Evolutionary conservation across 176 grass and related monocot species (phyloP).

Genomic region (Luzula sylvatica): DNA sequence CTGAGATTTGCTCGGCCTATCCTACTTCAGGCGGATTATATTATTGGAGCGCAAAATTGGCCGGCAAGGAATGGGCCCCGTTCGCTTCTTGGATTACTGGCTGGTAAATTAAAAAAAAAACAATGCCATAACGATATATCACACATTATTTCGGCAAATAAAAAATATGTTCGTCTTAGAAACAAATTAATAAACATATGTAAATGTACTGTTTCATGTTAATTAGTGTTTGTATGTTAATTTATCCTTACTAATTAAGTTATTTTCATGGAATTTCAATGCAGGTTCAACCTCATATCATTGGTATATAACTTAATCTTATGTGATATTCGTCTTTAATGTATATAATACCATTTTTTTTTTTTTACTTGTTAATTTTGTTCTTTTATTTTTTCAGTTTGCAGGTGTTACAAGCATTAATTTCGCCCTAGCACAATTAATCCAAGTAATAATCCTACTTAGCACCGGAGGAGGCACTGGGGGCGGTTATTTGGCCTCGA

Average conservation of each 20-base stretch:
- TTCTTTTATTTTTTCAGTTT: conserved; percentile 19
- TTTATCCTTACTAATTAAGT: no score
- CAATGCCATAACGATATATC: no score
- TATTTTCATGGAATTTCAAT: no score
- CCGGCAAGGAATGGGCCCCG: conserved; percentile 55
- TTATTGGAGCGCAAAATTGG: conserved; percentile 80
- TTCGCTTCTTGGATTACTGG: conserved; percentile 69
- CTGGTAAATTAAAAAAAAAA: no score
- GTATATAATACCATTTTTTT: neutral
- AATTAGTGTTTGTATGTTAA: no score
- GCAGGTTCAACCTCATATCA: no score
- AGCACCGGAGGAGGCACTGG: conserved; percentile 33
- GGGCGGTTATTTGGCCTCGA: conserved; percentile 33
- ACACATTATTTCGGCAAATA: no score
- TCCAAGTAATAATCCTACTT: conserved; percentile 40
- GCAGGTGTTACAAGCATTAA: conserved; percentile 31
- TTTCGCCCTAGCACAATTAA: conserved; percentile 32
- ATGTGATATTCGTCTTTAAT: no score
- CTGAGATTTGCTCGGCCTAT: conserved; percentile 66
- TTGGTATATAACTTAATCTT: no score
- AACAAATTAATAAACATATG: no score
- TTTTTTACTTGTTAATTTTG: neutral
- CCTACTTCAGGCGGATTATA: conserved; percentile 73
- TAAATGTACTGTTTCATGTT: no score
- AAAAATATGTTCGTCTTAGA: no score